Base-by-base conservation (phyloP, 108 stramenopile species). In the Parietichytrium sp. region DNA sequence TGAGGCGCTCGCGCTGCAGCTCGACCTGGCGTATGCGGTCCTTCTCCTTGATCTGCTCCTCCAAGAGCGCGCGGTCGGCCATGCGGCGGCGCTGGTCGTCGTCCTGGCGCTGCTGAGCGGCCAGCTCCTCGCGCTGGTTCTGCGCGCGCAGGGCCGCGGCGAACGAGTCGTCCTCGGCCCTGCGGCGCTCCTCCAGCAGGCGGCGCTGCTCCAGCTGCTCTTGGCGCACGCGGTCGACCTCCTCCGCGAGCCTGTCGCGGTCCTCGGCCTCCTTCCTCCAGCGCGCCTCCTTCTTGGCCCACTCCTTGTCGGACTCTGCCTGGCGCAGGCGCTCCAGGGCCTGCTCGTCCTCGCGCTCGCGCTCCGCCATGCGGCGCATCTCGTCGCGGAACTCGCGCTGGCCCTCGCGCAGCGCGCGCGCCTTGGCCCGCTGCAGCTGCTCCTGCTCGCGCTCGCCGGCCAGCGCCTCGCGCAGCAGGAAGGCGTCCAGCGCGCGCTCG, bases 1-100 rank as follows among this genome's bases (percentile, higher is more conserved):
- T 72, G 42, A 72, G 61, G 15, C 36, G 61, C 20, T 72, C 61
- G 61, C 61, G 61, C 42, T 72, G 61, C 13, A 33, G 61, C 61
- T 2, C 61, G 20, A 72, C 45, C 2, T 33, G 38, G 8, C 38
- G 38, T 23, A 72, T 33, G 13, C 61, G 61, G n/a, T 33, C 61
- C 61, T 72, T 72, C 33, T 72, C 61, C 2, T 72, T 42, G 20
- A 72, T 72, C 42, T 72, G 61, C 42, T 33, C 61, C 38, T 42
- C 38, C 15, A 72, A 42, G n/a, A 72, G 20, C 6, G 36, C 61
- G 23, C 45, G 61, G 42, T 72, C 45, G 42, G 45, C 38, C 61
- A 72, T 72, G 33, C 61, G 61, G 4, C 61, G 61, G 38, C 20
- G 38, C 38, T n/a, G 42, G 20, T 72, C 61, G 10, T 72, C 61